These are phyloP conservation scores for Gypsophila paniculata DNA, from an alignment of 179 eudicot species.

Conservation along the genomic window DNA sequence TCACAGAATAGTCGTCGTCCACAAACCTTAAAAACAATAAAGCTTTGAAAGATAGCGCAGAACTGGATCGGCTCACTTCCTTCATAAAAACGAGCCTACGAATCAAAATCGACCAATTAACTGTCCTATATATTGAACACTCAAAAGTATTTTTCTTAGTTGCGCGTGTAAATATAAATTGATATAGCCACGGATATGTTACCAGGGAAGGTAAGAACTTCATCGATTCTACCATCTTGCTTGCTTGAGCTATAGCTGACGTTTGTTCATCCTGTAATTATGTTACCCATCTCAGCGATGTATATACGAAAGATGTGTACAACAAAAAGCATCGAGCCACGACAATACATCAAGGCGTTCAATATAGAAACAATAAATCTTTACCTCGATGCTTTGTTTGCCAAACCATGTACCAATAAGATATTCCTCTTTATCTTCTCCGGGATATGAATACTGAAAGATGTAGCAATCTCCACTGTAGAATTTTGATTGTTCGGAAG, in stretches of 20 bases:
- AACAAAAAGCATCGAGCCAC: neutral
- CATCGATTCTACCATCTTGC: constrained; percentile 81
- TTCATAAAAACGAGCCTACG: constrained; percentile 78
- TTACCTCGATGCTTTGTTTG: constrained; percentile 77
- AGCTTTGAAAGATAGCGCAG: constrained; percentile 90
- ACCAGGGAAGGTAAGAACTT: constrained; percentile 83
- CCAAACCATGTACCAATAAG: constrained; percentile 96
- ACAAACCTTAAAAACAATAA: constrained; percentile 78
- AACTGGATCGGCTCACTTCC: constrained; percentile 87
- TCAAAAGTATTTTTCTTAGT: neutral
- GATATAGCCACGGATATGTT: constrained; percentile 9
- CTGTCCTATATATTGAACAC: neutral
- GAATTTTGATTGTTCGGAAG: constrained; percentile 70
- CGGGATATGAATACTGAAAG: constrained; percentile 81
- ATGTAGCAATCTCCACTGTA: constrained; percentile 95
- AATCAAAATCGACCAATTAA: constrained; percentile 15
- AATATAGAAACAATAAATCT: constrained; percentile 1
- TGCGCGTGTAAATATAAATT: neutral
- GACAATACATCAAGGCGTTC: neutral
- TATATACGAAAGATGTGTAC: constrained; percentile 8
- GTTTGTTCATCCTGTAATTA: constrained; percentile 68
- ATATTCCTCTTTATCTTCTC: constrained; percentile 79
- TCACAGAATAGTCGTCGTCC: neutral
- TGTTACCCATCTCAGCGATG: constrained; percentile 10
- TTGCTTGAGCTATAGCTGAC: constrained; percentile 68